These are phyloP conservation scores for Pythium scleroteichum DNA, from an alignment of 352 stramenopile genomes.

Conservation along the genomic window DNA sequence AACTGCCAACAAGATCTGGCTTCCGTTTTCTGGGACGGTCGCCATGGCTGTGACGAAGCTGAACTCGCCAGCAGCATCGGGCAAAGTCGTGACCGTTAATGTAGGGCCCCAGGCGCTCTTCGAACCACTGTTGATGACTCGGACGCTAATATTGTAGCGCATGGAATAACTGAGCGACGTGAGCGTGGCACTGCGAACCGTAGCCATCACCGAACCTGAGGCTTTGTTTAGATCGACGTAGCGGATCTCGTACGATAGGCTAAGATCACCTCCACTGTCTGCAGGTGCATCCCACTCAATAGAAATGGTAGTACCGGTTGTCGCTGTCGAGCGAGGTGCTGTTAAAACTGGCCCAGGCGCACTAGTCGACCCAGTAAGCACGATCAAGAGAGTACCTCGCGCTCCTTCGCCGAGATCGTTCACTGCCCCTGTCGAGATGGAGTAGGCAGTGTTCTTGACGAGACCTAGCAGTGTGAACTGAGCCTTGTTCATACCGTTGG, in stretches of 20 bases:
- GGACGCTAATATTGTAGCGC: conserved; percentile 38
- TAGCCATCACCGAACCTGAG: neutral
- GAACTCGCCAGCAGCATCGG: conserved; percentile 57
- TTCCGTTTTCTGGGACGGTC: conserved; percentile 46
- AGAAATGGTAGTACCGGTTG: conserved; percentile 41
- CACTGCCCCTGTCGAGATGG: conserved; percentile 38
- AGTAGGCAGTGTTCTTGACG: conserved; percentile 35
- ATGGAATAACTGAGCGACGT: conserved; percentile 38
- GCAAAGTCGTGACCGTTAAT: conserved; percentile 33
- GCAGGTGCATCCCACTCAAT: conserved; percentile 36
- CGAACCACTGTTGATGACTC: conserved; percentile 36
- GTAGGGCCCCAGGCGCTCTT: conserved; percentile 38
- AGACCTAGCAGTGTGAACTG: conserved; percentile 38
- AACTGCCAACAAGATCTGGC: conserved; percentile 32
- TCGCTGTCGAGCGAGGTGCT: conserved; percentile 28
- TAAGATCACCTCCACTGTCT: conserved; percentile 49
- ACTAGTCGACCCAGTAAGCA: conserved; percentile 40
- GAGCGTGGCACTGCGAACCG: conserved; percentile 11
- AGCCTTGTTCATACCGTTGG: neutral
- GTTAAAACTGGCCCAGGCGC: conserved; percentile 33
- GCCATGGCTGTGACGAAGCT: conserved; percentile 31
- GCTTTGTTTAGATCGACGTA: conserved; percentile 8
- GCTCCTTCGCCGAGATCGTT: conserved; percentile 42
- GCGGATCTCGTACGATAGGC: conserved; percentile 24
- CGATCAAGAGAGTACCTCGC: conserved; percentile 20